A percentile compares a stretch with the other conserved stretches of the same genome.
Evolutionary conservation across 176 grass and related monocot species (phyloP).

Genomic region (Oryza australiensis): DNA sequence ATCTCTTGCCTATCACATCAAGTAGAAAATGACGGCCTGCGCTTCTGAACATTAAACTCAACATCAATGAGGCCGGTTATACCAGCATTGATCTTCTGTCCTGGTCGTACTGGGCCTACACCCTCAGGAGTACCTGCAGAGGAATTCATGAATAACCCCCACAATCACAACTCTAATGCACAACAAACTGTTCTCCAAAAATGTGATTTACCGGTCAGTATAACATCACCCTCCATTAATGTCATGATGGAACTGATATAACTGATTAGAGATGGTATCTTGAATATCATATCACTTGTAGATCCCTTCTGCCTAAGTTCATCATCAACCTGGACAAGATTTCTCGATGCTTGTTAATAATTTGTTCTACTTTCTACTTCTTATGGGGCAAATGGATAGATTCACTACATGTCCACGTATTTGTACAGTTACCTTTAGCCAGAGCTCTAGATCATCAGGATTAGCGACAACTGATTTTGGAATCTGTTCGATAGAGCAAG

Average conservation of each 20-base stretch:
- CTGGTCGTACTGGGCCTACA: conserved; percentile 73
- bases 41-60: conserved; percentile 87
- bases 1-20: conserved; percentile 37
- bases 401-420: not conserved
- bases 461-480: conserved; percentile 80
- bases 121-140: conserved; percentile 82
- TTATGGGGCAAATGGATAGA: not conserved
- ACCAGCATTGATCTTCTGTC: conserved; percentile 93
- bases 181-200: not conserved
- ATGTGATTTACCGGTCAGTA: conserved; percentile 69
- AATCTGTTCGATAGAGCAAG: conserved; percentile 47
- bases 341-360: conserved; percentile 3
- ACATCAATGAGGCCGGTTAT: conserved; percentile 88
- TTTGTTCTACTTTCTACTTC: not conserved
- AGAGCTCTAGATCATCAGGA: conserved; percentile 84
- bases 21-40: conserved; percentile 43
- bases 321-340: conserved; percentile 70
- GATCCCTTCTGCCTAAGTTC: conserved; percentile 85
- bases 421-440: conserved; percentile 75
- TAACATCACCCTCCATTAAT: conserved; percentile 91
- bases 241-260: conserved; percentile 96
- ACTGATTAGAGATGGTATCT: conserved; percentile 90
- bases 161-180: not conserved
- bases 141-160: not conserved
- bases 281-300: conserved; percentile 95